A percentile compares a stretch with the other conserved stretches of the same genome.
These are phyloP conservation scores for Helichrysum umbraculigerum DNA, from an alignment of 129 eudicot species.

Conservation along the genomic window DNA sequence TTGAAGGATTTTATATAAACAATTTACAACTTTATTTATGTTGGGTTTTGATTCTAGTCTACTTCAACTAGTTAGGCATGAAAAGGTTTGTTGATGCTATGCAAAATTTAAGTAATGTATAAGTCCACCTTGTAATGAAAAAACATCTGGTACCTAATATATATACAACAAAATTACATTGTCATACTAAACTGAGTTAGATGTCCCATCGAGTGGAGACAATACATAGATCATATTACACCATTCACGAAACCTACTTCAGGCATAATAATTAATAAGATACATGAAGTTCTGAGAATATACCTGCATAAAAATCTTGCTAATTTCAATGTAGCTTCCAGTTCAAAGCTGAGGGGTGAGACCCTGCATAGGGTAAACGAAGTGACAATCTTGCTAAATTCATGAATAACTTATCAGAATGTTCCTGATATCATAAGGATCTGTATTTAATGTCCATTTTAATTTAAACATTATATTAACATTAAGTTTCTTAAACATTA, in stretches of 20 bases:
- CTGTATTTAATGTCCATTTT: not conserved
- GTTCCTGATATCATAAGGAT: slow-evolving; percentile 4
- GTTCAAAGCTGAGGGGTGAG: slow-evolving; percentile 97
- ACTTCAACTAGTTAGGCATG: slow-evolving; percentile 7
- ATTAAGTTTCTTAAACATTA: slow-evolving; percentile 14
- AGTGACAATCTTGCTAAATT: slow-evolving; percentile 10
- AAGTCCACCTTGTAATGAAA: slow-evolving; percentile 16
- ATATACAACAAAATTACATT: slow-evolving; percentile 1
- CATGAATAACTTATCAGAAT: slow-evolving; percentile 13
- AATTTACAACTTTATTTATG: not conserved
- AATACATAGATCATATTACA: slow-evolving; percentile 6
- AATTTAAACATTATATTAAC: slow-evolving; percentile 1
- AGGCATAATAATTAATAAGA: not conserved
- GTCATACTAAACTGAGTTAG: not conserved
- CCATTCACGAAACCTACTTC: slow-evolving; percentile 11
- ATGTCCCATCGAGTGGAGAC: slow-evolving; percentile 6
- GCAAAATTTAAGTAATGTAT: slow-evolving; percentile 1
- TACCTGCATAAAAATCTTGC: slow-evolving; percentile 98
- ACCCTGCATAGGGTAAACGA: slow-evolving; percentile 57
- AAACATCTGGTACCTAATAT: not conserved
- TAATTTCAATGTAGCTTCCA: slow-evolving; percentile 93
- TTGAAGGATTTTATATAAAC: not conserved
- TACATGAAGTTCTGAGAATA: slow-evolving; percentile 15
- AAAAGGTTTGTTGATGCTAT: not conserved
- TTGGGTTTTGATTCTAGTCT: not conserved